Conservation (phyloP, 306 rosid genomes). For the Echinosophora koreensis region DNA sequence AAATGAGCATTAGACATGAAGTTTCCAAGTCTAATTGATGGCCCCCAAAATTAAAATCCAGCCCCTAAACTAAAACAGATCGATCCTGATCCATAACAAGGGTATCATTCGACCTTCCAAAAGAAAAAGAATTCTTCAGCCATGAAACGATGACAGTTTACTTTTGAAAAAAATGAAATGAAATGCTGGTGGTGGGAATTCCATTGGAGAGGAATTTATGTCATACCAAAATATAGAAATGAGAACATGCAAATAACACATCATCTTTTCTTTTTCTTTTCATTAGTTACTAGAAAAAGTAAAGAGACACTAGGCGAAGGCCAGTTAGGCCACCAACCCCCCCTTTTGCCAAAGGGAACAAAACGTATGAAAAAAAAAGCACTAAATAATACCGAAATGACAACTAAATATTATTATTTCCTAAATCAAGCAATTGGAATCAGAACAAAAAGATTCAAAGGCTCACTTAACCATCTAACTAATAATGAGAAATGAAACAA, state of each 20-base stretch:
- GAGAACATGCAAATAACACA: neutral
- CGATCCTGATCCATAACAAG: too few species aligned
- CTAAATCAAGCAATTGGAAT: constrained; percentile 45
- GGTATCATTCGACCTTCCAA: too few species aligned
- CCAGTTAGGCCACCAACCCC: neutral
- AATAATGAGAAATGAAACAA: constrained; percentile 37
- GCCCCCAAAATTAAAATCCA: too few species aligned
- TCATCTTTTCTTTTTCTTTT: too few species aligned
- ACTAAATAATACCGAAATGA: constrained; percentile 38
- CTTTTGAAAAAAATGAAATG: too few species aligned
- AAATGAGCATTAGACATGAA: too few species aligned
- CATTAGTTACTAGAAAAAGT: too few species aligned
- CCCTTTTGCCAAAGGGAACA: neutral
- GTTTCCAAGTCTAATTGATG: too few species aligned
- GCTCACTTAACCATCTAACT: constrained; percentile 44
- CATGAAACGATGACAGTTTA: too few species aligned
- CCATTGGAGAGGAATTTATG: neutral
- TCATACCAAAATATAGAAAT: neutral
- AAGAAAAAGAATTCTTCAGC: too few species aligned
- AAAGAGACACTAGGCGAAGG: neutral
- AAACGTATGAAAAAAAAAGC: constrained; percentile 19
- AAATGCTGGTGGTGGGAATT: neutral
- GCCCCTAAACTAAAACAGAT: too few species aligned
- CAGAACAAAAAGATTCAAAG: constrained; percentile 51
- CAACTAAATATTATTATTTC: constrained; percentile 45